Conservation (phyloP, 345 rosid genomes). For the Salix caprea region DNA sequence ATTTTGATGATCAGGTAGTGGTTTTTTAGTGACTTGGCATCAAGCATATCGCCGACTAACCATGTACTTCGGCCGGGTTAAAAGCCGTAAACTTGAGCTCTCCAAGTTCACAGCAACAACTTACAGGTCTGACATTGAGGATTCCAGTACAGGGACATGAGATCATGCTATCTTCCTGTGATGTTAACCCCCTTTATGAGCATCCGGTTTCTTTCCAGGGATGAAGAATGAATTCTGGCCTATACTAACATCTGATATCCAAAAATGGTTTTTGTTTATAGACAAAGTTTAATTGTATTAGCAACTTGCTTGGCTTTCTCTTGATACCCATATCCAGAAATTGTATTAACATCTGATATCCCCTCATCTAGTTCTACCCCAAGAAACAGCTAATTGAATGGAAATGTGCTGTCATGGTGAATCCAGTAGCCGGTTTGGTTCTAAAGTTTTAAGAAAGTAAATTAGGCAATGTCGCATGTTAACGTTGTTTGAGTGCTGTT, state of each 20-base stretch:
- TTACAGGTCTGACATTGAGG: slow-evolving; percentile 25
- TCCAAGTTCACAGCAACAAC: slow-evolving; percentile 11
- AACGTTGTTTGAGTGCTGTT: not conserved
- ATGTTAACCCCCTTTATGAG: not conserved
- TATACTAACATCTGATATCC: slow-evolving; percentile 26
- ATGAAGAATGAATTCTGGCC: slow-evolving; percentile 1
- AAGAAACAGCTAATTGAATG: not conserved
- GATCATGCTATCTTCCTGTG: not conserved
- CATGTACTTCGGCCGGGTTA: slow-evolving; percentile 10
- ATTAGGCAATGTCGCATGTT: not conserved
- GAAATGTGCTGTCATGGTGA: not conserved
- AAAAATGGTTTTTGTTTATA: slow-evolving; percentile 10
- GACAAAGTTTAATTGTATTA: not conserved
- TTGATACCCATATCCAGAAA: not conserved
- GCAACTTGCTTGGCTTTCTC: not conserved
- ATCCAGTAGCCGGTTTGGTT: not conserved
- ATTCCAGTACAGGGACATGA: slow-evolving; percentile 23
- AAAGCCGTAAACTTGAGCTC: slow-evolving; percentile 15
- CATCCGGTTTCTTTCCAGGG: slow-evolving; percentile 10
- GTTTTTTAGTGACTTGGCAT: slow-evolving; percentile 19
- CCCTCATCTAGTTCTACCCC: not conserved
- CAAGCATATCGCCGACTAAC: slow-evolving; percentile 16
- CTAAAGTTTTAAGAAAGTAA: not conserved
- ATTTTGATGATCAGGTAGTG: slow-evolving; percentile 46
- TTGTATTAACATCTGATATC: too few species aligned